Conservation (phyloP, 2,329 filamentous ascomycete genomes). For the Bipolaris cookei region DNA sequence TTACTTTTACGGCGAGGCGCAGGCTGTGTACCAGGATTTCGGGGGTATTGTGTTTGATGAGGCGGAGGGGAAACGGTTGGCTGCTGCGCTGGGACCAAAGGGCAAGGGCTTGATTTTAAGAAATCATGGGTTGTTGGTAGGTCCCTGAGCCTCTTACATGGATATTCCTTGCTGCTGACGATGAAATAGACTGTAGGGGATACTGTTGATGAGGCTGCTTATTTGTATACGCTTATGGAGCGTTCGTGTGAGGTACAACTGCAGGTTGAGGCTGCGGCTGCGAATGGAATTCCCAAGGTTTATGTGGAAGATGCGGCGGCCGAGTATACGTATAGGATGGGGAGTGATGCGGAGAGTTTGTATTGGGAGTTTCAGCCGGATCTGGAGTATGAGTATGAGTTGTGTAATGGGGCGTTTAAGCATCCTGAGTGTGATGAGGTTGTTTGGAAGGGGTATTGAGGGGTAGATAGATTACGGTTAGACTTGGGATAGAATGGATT, state of each 20-base stretch:
- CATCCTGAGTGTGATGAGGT: constrained; percentile 18
- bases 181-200: constrained; percentile 63
- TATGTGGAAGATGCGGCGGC: constrained; percentile 64
- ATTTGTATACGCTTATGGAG: constrained; percentile 72
- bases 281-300: constrained; percentile 59
- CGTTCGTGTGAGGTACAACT: constrained; percentile 72
- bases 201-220: constrained; percentile 77
- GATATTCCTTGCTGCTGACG: too few species aligned
- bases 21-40: constrained; percentile 69
- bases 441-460: constrained; percentile 15
- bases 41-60: constrained; percentile 67
- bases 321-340: constrained; percentile 59
- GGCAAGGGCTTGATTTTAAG: constrained; percentile 69
- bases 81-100: constrained; percentile 65
- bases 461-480: background rate
- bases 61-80: constrained; percentile 70
- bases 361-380: constrained; percentile 62
- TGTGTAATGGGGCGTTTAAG: constrained; percentile 34
- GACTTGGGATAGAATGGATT: background rate
- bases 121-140: constrained; percentile 71
- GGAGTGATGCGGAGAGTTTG: constrained; percentile 55
- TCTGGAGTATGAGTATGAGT: constrained; percentile 53
- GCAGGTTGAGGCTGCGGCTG: constrained; percentile 69
- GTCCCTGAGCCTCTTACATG: background rate
- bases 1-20: constrained; percentile 67